A percentile compares a stretch with the other conserved stretches of the same genome.
These are phyloP conservation scores for Phaseolus lunatus DNA, from an alignment of 306 rosid genomes.

Conservation along the genomic window DNA sequence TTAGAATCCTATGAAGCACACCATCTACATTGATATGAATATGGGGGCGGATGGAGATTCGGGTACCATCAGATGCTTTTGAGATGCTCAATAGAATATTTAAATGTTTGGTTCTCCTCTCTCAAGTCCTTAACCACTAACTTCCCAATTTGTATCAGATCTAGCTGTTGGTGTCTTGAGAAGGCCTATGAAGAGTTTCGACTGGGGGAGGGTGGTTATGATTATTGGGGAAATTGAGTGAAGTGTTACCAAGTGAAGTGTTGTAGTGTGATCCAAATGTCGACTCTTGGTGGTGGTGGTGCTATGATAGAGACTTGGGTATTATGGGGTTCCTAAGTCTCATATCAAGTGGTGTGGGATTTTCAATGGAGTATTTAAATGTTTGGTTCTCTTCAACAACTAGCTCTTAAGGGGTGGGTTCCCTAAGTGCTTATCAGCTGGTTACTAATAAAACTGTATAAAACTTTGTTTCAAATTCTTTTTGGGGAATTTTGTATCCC, in stretches of 20 bases:
- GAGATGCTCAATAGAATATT: not conserved
- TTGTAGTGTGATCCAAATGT: not conserved
- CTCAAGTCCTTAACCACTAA: too few relatives aligned
- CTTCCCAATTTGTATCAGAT: too few relatives aligned
- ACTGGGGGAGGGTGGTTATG: not conserved
- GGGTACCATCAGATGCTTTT: too few relatives aligned
- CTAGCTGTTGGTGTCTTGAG: too few relatives aligned
- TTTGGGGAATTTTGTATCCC: conserved; percentile 18
- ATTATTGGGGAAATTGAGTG: not conserved
- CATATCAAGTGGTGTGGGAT: not conserved
- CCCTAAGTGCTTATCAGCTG: not conserved
- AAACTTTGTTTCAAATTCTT: conserved; percentile 17
- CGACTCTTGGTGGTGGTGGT: not conserved
- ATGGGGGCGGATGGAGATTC: too few relatives aligned
- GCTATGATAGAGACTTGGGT: too few relatives aligned
- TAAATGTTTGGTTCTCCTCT: not conserved
- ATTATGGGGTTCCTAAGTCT: not conserved
- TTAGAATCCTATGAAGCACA: not conserved
- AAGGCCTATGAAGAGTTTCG: too few relatives aligned
- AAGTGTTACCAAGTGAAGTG: too few relatives aligned
- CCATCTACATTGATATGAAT: not conserved
- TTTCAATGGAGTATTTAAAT: not conserved
- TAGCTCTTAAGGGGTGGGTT: not conserved
- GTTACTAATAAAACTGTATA: not conserved
- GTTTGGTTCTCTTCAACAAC: not conserved